These are phyloP conservation scores for Phytopythium montanum DNA, from an alignment of 352 stramenopile species.

Conservation along the genomic window DNA sequence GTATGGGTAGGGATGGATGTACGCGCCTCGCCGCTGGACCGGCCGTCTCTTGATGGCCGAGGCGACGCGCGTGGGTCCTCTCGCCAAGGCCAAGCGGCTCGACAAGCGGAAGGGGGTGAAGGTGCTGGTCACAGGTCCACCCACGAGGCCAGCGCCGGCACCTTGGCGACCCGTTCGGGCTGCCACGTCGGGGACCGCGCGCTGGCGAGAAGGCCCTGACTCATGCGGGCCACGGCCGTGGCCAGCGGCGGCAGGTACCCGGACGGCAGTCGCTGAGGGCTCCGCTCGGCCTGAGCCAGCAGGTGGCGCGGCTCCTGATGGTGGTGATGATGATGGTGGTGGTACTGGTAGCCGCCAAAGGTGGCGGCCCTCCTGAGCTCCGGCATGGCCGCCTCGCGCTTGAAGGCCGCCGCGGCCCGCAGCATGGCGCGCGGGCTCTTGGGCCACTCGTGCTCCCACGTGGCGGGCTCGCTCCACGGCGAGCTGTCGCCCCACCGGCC, in stretches of 20 bases:
- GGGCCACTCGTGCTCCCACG: constrained; percentile 21
- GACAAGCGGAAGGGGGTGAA: neutral
- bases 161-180: constrained; percentile 11
- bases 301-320: neutral
- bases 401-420: constrained; percentile 24
- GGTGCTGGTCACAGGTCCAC: constrained; percentile 3
- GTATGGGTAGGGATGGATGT: neutral
- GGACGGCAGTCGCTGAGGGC: constrained; percentile 8
- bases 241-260: constrained; percentile 30
- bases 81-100: neutral
- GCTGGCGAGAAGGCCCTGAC: constrained; percentile 22
- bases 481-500: constrained; percentile 1
- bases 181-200: constrained; percentile 23
- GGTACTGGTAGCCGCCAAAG: constrained; percentile 3
- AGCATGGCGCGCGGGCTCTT: constrained; percentile 38
- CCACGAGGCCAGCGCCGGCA: neutral
- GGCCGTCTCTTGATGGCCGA: neutral
- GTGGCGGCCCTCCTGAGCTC: constrained; percentile 4
- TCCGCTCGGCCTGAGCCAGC: constrained; percentile 1
- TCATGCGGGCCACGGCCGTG: constrained; percentile 27
- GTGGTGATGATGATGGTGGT: neutral
- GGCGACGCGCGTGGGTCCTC: neutral
- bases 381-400: constrained; percentile 18
- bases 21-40: neutral
- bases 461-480: neutral